Base-by-base conservation (phyloP, 768 basidiomycete species). In the Macrocybe gigantea region DNA sequence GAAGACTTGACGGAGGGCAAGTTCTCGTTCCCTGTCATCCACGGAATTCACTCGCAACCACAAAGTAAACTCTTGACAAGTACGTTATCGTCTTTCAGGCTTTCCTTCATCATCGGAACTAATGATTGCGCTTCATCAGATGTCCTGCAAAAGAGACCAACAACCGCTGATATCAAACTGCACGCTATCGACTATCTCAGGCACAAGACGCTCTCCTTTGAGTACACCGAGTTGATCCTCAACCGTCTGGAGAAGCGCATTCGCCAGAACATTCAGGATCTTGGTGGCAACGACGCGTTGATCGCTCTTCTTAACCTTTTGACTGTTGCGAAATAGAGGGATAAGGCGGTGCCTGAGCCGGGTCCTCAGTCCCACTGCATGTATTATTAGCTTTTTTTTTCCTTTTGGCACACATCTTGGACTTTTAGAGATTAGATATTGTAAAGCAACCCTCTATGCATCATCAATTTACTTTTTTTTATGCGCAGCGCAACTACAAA, bases 1-100 rank as follows among this genome's bases (percentile, higher is more conserved):
- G 88, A 92, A 59, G 88, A 92, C 60, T 65, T 92, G n/a, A 81
- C 85, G 0, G 88, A 91, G 62, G 89, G 88, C 10, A 92, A 92
- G 58, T 92, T 92, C 70, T 87, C 85, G 10, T 92, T 92, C 63
- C 88, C 87, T 0, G 70, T 90, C 15, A 77, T 92, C 3, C 88
- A 92, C 61, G 79, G 83, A 14, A 78, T 90, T 40, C 76, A 80
- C 12, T 72, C 80, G 7, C 78, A 86, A 50, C 67, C 69, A 3
- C 71, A 77, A 1, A 84, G 85, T 58, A 71, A 76, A 31, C 78
- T 79, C 54, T 70, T 91, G 44, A 69, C 89, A 40, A 87, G 86
- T 88, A 53, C 49, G 80, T 42, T 65, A 41, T 13, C 40, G 42
- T 33, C 31, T 40, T 7, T 15, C 15, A 47, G 33, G 38, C 13